phyloP scores from a whole-genome alignment of 2,329 filamentous ascomycete genomes.

The Blumeria graminis region DNA sequence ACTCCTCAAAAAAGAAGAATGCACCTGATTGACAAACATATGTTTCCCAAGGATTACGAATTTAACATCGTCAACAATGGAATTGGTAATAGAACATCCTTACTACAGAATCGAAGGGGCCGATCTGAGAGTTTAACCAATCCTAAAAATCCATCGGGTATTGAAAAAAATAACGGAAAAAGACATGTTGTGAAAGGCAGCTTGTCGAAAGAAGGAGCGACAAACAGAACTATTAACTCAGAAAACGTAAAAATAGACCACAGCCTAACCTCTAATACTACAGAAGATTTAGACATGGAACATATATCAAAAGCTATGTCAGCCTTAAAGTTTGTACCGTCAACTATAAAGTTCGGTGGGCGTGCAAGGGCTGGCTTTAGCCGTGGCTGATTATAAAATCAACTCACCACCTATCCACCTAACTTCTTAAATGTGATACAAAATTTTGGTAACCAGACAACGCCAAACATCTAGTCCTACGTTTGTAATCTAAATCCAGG shows the following conservation, averaged over 20 bases:
- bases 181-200: neutral
- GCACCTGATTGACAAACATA: slow-evolving; percentile 85
- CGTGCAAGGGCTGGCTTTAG: too few species aligned
- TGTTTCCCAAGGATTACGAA: slow-evolving; percentile 73
- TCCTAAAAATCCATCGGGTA: neutral
- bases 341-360: slow-evolving; percentile 14
- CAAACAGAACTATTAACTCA: neutral
- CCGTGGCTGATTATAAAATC: too few species aligned
- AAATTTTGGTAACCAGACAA: too few species aligned
- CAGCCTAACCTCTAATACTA: neutral
- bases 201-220: too few species aligned
- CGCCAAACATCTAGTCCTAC: too few species aligned
- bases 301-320: slow-evolving; percentile 45
- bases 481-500: too few species aligned
- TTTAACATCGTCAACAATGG: slow-evolving; percentile 71
- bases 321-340: slow-evolving; percentile 44
- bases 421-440: too few species aligned
- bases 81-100: slow-evolving; percentile 62
- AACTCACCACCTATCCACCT: too few species aligned
- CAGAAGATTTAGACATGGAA: slow-evolving; percentile 24
- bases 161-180: neutral
- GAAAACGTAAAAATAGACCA: neutral
- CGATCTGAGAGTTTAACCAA: slow-evolving; percentile 21
- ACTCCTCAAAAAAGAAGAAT: slow-evolving; percentile 63
- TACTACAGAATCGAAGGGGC: slow-evolving; percentile 38